Evolutionary conservation across 1,284 basidiomycete species (phyloP).

Genomic region (Termitomyces sp.): DNA sequence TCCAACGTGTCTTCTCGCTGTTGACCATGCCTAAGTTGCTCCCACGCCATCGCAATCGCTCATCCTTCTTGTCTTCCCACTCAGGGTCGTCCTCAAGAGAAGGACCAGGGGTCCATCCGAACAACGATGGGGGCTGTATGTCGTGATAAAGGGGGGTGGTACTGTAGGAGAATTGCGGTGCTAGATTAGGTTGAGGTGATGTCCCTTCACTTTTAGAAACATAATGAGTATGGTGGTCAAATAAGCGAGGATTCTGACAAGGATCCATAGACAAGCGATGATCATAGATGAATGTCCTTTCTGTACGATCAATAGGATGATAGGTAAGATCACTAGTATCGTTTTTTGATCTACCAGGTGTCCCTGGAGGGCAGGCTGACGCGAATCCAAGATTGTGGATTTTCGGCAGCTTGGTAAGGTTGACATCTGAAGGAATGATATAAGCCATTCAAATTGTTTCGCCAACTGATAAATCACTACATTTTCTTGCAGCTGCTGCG

Average conservation of each 20-base stretch:
- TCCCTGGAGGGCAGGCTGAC: conserved; percentile 36
- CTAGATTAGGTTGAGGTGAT: conserved; percentile 36
- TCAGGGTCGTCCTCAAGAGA: conserved; percentile 38
- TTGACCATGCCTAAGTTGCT: conserved; percentile 58
- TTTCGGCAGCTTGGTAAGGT: conserved; percentile 28
- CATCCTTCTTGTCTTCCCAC: conserved; percentile 52
- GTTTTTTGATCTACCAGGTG: conserved; percentile 28
- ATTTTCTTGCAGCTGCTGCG: conserved; percentile 35
- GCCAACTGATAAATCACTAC: conserved; percentile 20
- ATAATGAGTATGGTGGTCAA: conserved; percentile 53
- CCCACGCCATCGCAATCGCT: conserved; percentile 61
- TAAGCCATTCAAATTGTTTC: not conserved
- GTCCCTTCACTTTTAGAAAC: conserved; percentile 48
- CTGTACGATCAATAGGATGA: conserved; percentile 21
- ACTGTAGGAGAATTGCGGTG: conserved; percentile 54
- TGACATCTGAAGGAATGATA: conserved; percentile 25
- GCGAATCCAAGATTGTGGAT: conserved; percentile 33
- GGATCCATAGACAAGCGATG: conserved; percentile 57
- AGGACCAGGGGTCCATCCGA: conserved; percentile 36
- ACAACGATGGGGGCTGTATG: conserved; percentile 48
- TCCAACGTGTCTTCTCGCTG: conserved; percentile 39
- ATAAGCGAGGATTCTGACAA: conserved; percentile 46
- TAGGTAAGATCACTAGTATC: conserved; percentile 27
- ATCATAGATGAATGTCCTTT: conserved; percentile 51
- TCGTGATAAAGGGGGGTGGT: conserved; percentile 57